Conservation (phyloP, 371 early-diverging fungal genomes). For the Saksenaea oblongispora region DNA sequence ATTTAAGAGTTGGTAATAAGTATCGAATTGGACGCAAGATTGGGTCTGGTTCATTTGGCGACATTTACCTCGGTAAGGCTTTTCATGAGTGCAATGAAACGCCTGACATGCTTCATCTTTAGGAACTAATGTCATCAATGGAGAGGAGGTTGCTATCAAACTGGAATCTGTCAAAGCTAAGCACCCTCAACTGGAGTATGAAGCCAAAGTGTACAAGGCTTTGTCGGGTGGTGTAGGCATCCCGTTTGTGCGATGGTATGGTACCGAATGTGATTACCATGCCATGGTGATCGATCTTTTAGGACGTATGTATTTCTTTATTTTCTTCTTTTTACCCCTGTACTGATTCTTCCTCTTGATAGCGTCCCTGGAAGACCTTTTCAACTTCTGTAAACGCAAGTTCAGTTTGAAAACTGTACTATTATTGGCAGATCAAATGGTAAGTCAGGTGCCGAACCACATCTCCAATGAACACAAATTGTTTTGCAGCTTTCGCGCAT, state of each 20-base stretch:
- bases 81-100: neutral
- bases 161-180: conserved; percentile 91
- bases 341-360: neutral
- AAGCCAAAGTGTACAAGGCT: conserved; percentile 93
- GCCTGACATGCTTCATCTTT: neutral
- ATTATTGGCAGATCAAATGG: conserved; percentile 97
- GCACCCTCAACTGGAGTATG: conserved; percentile 98
- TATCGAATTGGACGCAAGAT: conserved; percentile 97
- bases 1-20: conserved; percentile 85
- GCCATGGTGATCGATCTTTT: conserved; percentile 99
- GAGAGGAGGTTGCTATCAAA: conserved; percentile 97
- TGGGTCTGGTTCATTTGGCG: conserved; percentile 99
- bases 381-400: conserved; percentile 96
- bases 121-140: conserved; percentile 89
- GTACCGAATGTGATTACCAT: conserved; percentile 91
- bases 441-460: conserved; percentile 39
- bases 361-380: conserved; percentile 95
- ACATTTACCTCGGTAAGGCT: conserved; percentile 92
- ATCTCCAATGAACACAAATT: conserved; percentile 1
- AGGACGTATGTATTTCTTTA: conserved; percentile 67
- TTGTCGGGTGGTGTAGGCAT: conserved; percentile 96
- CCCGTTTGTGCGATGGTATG: conserved; percentile 94
- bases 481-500: conserved; percentile 83
- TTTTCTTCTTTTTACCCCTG: neutral
- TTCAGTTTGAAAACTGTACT: conserved; percentile 99